Percentiles rank a stretch among this genome's conserved stretches.
Evolutionary conservation across 164 flowering plant species (phyloP).

Genomic region (Piper betle): DNA sequence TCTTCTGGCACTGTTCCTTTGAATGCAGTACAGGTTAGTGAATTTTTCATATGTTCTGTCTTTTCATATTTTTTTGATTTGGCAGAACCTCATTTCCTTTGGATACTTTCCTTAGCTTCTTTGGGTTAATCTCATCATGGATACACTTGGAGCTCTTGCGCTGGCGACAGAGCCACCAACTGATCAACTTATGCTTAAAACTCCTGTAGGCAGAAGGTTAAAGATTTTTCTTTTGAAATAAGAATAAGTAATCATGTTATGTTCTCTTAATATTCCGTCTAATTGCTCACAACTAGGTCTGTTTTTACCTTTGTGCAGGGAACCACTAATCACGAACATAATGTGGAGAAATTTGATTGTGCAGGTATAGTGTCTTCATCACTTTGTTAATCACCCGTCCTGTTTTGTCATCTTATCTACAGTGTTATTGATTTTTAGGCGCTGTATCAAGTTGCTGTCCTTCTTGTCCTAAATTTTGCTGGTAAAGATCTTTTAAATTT

Average conservation of each 20-base stretch:
- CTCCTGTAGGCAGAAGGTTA: conserved; percentile 88
- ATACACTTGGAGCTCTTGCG: conserved; percentile 95
- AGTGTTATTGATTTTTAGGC: conserved; percentile 33
- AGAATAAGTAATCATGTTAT: neutral
- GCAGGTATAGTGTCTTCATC: conserved; percentile 36
- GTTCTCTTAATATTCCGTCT: neutral
- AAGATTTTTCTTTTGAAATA: conserved; percentile 2
- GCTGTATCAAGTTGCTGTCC: conserved; percentile 70
- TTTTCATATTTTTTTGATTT: neutral
- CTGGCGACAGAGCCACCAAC: conserved; percentile 98
- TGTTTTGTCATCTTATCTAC: neutral
- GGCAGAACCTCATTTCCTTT: neutral
- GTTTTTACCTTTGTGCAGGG: conserved; percentile 29
- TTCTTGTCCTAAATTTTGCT: conserved; percentile 59
- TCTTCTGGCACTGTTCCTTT: conserved; percentile 79
- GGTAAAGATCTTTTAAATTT: conserved; percentile 38
- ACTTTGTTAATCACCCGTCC: neutral
- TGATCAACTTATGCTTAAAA: conserved; percentile 76
- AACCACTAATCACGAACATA: conserved; percentile 84
- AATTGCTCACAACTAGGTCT: neutral
- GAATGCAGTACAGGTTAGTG: conserved; percentile 82
- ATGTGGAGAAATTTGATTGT: conserved; percentile 94
- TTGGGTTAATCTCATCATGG: conserved; percentile 98
- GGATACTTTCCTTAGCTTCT: conserved; percentile 43
- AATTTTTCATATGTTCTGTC: neutral